Evolutionary conservation across 768 basidiomycete species (phyloP), one percentile per base, ranked within the genome.

Genomic region (Termitomyces sp.): DNA sequence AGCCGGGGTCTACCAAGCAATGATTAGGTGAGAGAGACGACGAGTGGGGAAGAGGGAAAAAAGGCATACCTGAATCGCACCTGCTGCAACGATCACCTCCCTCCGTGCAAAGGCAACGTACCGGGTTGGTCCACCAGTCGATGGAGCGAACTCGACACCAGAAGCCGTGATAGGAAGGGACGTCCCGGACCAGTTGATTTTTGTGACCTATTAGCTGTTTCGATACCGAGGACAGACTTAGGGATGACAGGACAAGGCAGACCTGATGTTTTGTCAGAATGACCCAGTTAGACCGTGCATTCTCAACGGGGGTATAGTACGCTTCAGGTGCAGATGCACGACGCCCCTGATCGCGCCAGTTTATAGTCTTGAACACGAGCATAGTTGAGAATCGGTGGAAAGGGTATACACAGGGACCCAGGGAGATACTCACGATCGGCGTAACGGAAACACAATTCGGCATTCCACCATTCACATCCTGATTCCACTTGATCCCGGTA

Each of bases 381-480:
- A 30, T 20, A 36, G 18, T 48, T 13, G 8, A 46, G 33, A 36
- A 20, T 11, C n/a, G 5, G n/a, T 2, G 12, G n/a, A 20, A 49
- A 18, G 47, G 13, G 44, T 37, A 2, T 47, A 54, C 54, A 20
- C 37, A 24, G 13, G 12, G 6, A 15, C 65, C 73, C 45, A 58
- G 15, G 11, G 6, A 24, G 3, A n/a, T 31, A 51, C 34, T 51
- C 20, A 81, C 81, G 18, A 80, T 66, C 5, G 83, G 84, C 8
- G 81, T 81, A 61, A 82, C 78, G 1, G 82, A 78, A 4, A 86
- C 83, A 58, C 79, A 78, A 61, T 83, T 83, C 8, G 81, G 78
- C 18, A 73, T 75, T 0, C 83, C 83, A 34, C 83, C 83, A 63
- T 83, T 84, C 37, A 82, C 62, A 65, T 86, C 84, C 34, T 72